phyloP scores from a whole-genome alignment of 441 rosid species.

The Cnidoscolus chayamansa region DNA sequence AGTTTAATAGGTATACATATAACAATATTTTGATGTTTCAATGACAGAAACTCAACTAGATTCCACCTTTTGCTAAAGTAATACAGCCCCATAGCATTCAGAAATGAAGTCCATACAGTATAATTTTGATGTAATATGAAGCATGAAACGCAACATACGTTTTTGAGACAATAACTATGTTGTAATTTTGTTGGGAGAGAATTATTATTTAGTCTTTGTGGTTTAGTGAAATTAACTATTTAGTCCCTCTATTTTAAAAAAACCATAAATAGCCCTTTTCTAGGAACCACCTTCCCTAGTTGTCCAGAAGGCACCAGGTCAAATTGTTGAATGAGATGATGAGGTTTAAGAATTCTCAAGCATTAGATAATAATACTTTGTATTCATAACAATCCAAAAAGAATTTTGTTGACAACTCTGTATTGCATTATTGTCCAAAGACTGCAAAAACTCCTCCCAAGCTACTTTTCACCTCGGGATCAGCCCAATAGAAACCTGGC shows the following conservation, averaged over 20 bases:
- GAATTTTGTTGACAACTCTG: background rate
- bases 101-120: background rate
- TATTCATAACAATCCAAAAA: background rate
- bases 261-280: too few relatives aligned
- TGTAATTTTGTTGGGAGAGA: too few relatives aligned
- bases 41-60: constrained; percentile 1
- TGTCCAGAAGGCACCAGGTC: constrained; percentile 2
- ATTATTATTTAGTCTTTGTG: too few relatives aligned
- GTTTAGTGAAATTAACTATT: too few relatives aligned
- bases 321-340: background rate
- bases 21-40: background rate
- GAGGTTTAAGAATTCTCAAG: background rate
- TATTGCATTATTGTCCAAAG: background rate
- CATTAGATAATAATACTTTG: background rate
- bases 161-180: too few relatives aligned
- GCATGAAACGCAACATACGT: too few relatives aligned
- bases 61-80: background rate
- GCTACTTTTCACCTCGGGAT: background rate
- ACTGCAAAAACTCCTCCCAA: background rate
- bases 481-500: background rate
- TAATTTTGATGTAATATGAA: too few relatives aligned
- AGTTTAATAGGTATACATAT: background rate
- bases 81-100: background rate
- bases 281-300: too few relatives aligned
- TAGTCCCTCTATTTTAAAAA: too few relatives aligned